Conservation (phyloP, 768 basidiomycete species). For the Naganishia onofrii region DNA sequence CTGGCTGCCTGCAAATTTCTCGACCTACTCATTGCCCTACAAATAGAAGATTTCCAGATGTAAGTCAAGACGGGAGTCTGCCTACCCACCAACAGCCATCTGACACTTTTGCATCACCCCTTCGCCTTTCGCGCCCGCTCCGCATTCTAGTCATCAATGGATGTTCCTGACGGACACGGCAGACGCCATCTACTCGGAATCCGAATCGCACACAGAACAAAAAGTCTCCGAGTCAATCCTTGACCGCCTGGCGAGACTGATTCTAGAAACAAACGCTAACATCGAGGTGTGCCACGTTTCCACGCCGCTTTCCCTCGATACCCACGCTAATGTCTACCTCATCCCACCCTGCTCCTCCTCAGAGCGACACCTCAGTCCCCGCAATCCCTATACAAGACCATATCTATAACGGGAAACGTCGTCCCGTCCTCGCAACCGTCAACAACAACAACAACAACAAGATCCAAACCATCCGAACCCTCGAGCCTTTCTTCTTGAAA, state of each 20-base stretch:
- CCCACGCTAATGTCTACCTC: neutral
- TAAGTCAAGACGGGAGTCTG: conserved; percentile 49
- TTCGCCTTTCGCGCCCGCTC: conserved; percentile 31
- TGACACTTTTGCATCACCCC: neutral
- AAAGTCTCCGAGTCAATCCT: conserved; percentile 88
- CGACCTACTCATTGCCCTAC: conserved; percentile 84
- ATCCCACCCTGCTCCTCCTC: neutral
- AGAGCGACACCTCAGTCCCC: neutral
- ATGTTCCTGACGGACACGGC: conserved; percentile 97
- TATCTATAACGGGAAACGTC: conserved; percentile 57
- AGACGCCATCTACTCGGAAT: conserved; percentile 84
- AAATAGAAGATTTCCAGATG: conserved; percentile 98
- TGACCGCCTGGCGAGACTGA: conserved; percentile 82
- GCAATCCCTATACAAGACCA: neutral
- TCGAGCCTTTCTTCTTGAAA: conserved; percentile 85
- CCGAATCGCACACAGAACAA: no score
- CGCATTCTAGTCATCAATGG: conserved; percentile 73
- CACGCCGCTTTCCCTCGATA: neutral
- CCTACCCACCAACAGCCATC: no score
- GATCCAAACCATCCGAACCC: conserved; percentile 77
- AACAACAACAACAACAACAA: conserved; percentile 71
- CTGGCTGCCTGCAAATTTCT: conserved; percentile 90
- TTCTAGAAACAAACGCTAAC: conserved; percentile 55
- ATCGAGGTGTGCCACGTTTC: conserved; percentile 7
- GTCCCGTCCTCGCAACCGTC: conserved; percentile 67